Base-by-base conservation (phyloP, 306 rosid species). In the Calophaca sinica region DNA sequence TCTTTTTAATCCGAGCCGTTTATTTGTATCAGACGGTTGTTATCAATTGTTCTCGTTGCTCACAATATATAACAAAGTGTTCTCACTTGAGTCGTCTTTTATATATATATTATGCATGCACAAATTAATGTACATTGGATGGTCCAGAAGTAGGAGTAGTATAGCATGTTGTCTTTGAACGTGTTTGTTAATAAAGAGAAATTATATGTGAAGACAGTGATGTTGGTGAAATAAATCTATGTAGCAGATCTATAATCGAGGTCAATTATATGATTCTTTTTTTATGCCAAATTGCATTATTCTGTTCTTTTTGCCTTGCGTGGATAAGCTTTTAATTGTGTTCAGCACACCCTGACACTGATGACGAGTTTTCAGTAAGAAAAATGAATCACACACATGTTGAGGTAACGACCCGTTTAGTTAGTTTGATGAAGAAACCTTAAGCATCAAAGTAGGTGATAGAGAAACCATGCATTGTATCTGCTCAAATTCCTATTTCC, bases 391-490 rank as follows among this genome's bases (percentile, higher is more conserved):
- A 50, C 79, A 50, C 79, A 79, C 78, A 62, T 38, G 51, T 39
- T 62, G 33, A 70, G 65, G 28, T 62, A 48, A 57, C 1, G 26
- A 29, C 36, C 29, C 12, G 7, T 29, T 42, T 20, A 20, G 26
- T 46, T 26, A 38, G 5, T 31, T 13, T 41, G n/a, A 70, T 70
- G 0, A 70, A 63, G 70, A 76, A 71, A 71, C 31, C 28, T 72
- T 8, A 70, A 71, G 82, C 85, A 82, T 76, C 70, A 77, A 72
- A 82, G 15, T 72, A 64, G 76, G 75, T 62, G 45, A n/a, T 73
- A 5, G 38, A 1, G 29, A 57, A 80, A 45, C 28, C 38, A 74
- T 84, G 76, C 87, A 77, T 0, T 80, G 87, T 68, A 80, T 78
- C 83, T 84, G 62, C 36, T 70, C 81, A 42, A 69, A n/a, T 78